Evolutionary conservation across 805 yeast species (phyloP).

Genomic region (Starmerella etchellsii): DNA sequence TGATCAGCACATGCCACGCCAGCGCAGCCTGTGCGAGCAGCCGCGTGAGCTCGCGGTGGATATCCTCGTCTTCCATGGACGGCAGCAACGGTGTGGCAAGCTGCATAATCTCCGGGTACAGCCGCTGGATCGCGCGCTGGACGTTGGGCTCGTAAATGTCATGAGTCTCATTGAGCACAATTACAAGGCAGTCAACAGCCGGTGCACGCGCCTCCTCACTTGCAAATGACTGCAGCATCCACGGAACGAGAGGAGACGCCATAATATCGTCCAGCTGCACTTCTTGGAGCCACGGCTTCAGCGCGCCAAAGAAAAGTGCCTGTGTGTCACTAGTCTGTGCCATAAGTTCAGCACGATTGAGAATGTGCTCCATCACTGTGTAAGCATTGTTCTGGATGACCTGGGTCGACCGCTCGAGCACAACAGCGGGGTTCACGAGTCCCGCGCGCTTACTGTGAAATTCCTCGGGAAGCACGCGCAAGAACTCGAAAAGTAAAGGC

Average conservation of each 20-base stretch:
- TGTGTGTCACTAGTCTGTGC: constrained; percentile 18
- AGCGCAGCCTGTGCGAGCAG: constrained; percentile 87
- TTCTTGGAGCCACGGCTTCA: constrained; percentile 85
- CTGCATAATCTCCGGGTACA: constrained; percentile 55
- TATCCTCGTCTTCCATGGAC: constrained; percentile 16
- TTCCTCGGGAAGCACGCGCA: constrained; percentile 86
- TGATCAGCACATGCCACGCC: constrained; percentile 82
- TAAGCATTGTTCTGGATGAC: constrained; percentile 56
- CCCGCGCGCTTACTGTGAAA: constrained; percentile 71
- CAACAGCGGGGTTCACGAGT: constrained; percentile 16
- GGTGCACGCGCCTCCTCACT: constrained; percentile 62
- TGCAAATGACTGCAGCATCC: constrained; percentile 51
- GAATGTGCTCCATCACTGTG: constrained; percentile 50
- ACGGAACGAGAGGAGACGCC: constrained; percentile 46
- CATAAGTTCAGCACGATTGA: constrained; percentile 33
- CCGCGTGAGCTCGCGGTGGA: constrained; percentile 28
- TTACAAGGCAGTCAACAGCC: constrained; percentile 73
- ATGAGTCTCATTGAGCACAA: constrained; percentile 68
- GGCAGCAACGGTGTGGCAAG: constrained; percentile 7
- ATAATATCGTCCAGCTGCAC: constrained; percentile 63
- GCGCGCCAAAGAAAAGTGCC: constrained; percentile 48
- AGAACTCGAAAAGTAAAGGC: constrained; percentile 50
- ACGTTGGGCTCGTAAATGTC: constrained; percentile 42
- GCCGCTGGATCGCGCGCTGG: constrained; percentile 39
- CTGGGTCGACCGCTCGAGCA: constrained; percentile 39